Evolutionary conservation across 2,329 filamentous ascomycete genomes (phyloP), one percentile per base, ranked within the genome.

Genomic region (Aspergillus sp.): DNA sequence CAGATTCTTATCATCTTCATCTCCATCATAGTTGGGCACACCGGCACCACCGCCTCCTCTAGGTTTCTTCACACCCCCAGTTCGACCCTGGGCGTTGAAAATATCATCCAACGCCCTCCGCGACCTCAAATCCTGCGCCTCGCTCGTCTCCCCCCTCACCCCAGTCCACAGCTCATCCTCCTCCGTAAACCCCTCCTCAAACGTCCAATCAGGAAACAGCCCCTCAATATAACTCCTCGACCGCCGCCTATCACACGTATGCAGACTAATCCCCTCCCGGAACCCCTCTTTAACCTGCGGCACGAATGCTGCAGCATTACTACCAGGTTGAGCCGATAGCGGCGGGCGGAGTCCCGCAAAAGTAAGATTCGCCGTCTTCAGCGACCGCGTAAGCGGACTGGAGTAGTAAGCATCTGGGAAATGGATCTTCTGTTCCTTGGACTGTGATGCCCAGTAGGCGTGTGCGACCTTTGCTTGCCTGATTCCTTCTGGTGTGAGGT

Each of bases 241-340:
- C 56, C 76, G 80, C 17, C 84, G 77, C 19, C 81, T 78, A 66
- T 87, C 83, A 62, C 85, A 87, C 0, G 84, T 87, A 68, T 87
- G 84, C 40, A 84, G 77, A 41, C 81, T 83, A 37, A 86, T 80
- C 2, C 79, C 78, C 68, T 87, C 85, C 15, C 84, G 76, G 49
- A 87, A 75, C 31, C 79, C 68, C 66, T 87, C 84, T 66, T 85
- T 85, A 62, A 87, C 70, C 0, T 77, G 70, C 0, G 84, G 84
- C 6, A 71, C 66, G 62, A 86, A 87, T 19, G 25, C 15, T 0
- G 74, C 73, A 15, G 71, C 66, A 14, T 72, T 66, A 6, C 15
- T 27, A 59, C 57, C 19, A 53, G 54, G 0, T 82, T 81, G 3
- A 85, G 60, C 3, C 11, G 27, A 31, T 31, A 37, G 14, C 14